phyloP scores from a whole-genome alignment of 192 early-diverging fungal species.

The Neocallimastix lanati region DNA sequence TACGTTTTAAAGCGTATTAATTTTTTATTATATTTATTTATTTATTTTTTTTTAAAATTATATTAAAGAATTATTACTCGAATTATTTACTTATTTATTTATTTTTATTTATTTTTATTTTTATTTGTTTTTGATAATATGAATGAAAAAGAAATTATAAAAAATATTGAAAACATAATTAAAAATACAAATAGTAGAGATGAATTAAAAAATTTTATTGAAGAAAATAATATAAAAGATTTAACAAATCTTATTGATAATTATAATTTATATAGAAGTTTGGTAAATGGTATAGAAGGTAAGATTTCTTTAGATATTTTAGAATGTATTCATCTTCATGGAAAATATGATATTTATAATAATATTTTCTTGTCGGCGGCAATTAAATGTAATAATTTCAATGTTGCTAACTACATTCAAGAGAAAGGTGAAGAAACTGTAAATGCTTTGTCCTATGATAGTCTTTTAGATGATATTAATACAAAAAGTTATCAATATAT shows the following conservation, averaged over 20 bases:
- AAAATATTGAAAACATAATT: too few relatives aligned
- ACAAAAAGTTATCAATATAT: background rate
- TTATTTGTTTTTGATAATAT: too few relatives aligned
- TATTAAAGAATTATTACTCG: too few relatives aligned
- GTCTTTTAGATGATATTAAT: background rate
- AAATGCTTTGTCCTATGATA: background rate
- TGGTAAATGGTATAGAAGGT: background rate
- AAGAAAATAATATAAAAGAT: background rate
- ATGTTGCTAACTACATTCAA: background rate
- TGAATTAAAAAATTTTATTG: background rate
- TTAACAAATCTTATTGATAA: background rate
- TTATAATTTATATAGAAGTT: background rate
- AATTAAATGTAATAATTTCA: background rate
- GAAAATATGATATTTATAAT: background rate
- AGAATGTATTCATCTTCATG: background rate
- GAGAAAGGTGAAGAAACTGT: background rate
- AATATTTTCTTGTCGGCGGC: background rate
- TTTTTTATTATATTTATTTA: too few relatives aligned
- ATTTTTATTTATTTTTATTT: too few relatives aligned
- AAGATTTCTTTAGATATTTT: background rate
- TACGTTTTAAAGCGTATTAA: too few relatives aligned
- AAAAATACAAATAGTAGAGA: background rate
- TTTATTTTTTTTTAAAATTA: too few relatives aligned
- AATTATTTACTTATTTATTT: too few relatives aligned
- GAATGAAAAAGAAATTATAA: too few relatives aligned